Conservation (phyloP, 257 asterid species). For the Solanum commersonii region DNA sequence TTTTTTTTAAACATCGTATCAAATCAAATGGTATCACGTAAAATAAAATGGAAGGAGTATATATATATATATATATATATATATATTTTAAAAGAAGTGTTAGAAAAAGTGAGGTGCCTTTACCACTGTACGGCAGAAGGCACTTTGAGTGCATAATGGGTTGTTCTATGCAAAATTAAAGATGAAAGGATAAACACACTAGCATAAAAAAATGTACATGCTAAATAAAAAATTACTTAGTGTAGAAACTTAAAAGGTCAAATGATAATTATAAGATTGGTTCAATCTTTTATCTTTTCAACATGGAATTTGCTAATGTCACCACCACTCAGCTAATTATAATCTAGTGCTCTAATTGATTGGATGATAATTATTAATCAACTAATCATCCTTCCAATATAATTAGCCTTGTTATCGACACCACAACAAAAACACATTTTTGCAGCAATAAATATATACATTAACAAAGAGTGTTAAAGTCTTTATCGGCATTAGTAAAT, state of each 20-base stretch:
- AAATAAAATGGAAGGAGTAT: too few relatives aligned
- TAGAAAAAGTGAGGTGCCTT: background rate
- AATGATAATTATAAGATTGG: background rate
- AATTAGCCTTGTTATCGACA: too few relatives aligned
- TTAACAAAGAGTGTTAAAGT: too few relatives aligned
- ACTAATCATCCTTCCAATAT: background rate
- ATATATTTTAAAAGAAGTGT: background rate
- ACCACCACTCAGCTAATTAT: background rate
- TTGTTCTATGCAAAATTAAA: background rate
- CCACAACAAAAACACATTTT: too few relatives aligned
- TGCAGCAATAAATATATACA: too few relatives aligned
- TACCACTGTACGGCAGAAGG: background rate
- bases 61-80: too few relatives aligned
- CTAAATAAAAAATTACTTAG: background rate
- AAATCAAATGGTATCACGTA: fast-evolving
- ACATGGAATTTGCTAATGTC: background rate
- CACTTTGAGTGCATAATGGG: background rate
- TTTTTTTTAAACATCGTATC: fast-evolving
- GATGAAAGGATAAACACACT: background rate
- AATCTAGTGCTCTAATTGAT: background rate
- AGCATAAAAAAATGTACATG: background rate
- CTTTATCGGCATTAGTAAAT: too few relatives aligned
- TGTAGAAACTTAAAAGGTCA: background rate
- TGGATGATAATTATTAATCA: background rate
- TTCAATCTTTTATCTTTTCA: background rate